phyloP scores from a whole-genome alignment of 2,329 filamentous ascomycete genomes.

The Aureobasidium sp. region DNA sequence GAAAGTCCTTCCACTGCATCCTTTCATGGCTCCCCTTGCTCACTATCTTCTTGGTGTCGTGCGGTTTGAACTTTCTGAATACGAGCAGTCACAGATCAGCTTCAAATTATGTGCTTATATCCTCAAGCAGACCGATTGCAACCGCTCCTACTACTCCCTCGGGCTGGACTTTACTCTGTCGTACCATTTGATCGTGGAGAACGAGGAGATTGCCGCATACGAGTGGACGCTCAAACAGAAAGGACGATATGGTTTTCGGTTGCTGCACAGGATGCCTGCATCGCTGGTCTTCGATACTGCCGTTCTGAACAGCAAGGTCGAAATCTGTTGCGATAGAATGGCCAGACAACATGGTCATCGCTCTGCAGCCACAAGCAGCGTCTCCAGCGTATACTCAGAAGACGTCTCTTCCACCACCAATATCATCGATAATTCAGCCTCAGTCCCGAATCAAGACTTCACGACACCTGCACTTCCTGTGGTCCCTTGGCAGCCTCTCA shows the following conservation, averaged over 20 bases:
- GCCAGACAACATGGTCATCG: no score
- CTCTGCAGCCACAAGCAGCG: not conserved
- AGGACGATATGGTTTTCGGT: not conserved
- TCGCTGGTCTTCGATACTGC: not conserved
- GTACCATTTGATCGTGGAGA: not conserved
- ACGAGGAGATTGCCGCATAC: not conserved
- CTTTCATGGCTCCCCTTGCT: slow-evolving; percentile 6
- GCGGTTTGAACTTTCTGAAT: slow-evolving; percentile 18
- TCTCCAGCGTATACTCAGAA: not conserved
- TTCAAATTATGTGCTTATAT: slow-evolving; percentile 8
- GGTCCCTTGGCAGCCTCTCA: not conserved
- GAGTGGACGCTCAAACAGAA: slow-evolving; percentile 6
- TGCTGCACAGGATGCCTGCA: slow-evolving; percentile 1
- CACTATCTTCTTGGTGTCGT: slow-evolving; percentile 23
- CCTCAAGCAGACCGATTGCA: not conserved
- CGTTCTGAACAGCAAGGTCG: not conserved
- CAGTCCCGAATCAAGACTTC: not conserved
- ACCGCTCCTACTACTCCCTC: not conserved
- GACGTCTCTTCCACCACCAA: no score
- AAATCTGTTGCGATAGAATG: not conserved
- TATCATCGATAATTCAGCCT: no score
- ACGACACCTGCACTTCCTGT: not conserved
- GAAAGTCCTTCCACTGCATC: slow-evolving; percentile 13
- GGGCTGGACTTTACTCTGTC: not conserved
- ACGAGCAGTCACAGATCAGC: not conserved